phyloP scores from a whole-genome alignment of 2,329 filamentous ascomycete genomes.

The Akanthomyces muscarius region DNA sequence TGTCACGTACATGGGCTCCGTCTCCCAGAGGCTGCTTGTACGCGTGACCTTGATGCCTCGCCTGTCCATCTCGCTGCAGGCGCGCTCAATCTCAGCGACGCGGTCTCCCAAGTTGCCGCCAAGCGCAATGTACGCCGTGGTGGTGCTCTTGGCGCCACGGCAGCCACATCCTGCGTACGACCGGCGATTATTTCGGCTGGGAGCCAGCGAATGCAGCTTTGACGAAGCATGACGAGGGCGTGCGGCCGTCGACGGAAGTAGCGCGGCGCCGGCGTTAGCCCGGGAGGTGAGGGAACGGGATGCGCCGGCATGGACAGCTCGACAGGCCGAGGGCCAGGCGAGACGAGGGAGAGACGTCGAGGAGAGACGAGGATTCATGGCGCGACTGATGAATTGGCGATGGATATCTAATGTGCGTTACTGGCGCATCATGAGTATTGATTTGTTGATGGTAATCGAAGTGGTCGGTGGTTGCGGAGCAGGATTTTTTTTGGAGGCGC shows the following conservation, averaged over 20 bases:
- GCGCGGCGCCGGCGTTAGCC: background rate
- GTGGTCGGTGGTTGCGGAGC: background rate
- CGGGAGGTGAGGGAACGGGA: background rate
- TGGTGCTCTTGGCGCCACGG: constrained; percentile 31
- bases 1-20: constrained; percentile 91
- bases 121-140: constrained; percentile 74
- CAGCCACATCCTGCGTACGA: constrained; percentile 33
- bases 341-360: background rate
- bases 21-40: constrained; percentile 91
- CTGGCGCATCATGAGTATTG: background rate
- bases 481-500: background rate
- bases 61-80: constrained; percentile 72
- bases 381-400: background rate
- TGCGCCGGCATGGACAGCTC: background rate
- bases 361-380: background rate
- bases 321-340: background rate
- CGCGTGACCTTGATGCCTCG: constrained; percentile 68
- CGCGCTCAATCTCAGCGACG: constrained; percentile 77
- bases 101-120: constrained; percentile 92
- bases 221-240: background rate
- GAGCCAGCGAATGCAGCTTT: no score
- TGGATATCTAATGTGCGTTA: background rate
- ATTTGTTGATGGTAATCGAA: background rate
- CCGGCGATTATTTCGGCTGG: constrained; percentile 17
- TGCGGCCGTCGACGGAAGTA: background rate